phyloP scores from a whole-genome alignment of 2,329 filamentous ascomycete species.

The Penicillium sp. region DNA sequence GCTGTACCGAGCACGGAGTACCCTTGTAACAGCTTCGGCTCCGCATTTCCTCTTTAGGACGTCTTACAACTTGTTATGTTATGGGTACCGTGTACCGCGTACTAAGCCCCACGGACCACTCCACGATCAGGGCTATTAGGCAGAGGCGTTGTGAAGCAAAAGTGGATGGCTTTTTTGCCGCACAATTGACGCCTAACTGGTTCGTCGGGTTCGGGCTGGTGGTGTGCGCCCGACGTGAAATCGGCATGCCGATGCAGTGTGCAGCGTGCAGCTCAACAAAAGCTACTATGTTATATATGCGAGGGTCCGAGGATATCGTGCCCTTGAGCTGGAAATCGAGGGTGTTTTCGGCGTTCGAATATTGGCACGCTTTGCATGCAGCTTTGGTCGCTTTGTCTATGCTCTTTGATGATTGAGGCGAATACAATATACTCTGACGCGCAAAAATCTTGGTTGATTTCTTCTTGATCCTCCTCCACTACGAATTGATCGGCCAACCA shows the following conservation, averaged over 20 bases:
- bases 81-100: not conserved
- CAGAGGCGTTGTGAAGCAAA: not conserved
- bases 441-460: not conserved
- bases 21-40: not conserved
- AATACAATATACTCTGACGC: not conserved
- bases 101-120: slow-evolving; percentile 8
- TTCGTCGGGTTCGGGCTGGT: not conserved
- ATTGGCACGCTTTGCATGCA: not conserved
- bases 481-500: slow-evolving; percentile 4
- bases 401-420: not conserved
- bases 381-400: not conserved
- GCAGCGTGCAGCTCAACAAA: not conserved
- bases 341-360: too few relatives aligned
- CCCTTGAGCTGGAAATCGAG: not conserved
- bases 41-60: slow-evolving; percentile 5
- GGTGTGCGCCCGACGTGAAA: slow-evolving; percentile 7
- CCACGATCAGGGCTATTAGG: not conserved
- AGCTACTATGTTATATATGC: not conserved
- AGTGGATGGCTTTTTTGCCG: slow-evolving; percentile 1
- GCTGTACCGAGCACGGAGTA: not conserved
- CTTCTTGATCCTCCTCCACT: slow-evolving; percentile 2
- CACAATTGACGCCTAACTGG: slow-evolving; percentile 9
- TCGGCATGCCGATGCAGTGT: slow-evolving; percentile 10
- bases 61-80: not conserved
- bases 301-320: not conserved